Conservation (phyloP, 2,329 filamentous ascomycete genomes). For the Aspergillus sp. region DNA sequence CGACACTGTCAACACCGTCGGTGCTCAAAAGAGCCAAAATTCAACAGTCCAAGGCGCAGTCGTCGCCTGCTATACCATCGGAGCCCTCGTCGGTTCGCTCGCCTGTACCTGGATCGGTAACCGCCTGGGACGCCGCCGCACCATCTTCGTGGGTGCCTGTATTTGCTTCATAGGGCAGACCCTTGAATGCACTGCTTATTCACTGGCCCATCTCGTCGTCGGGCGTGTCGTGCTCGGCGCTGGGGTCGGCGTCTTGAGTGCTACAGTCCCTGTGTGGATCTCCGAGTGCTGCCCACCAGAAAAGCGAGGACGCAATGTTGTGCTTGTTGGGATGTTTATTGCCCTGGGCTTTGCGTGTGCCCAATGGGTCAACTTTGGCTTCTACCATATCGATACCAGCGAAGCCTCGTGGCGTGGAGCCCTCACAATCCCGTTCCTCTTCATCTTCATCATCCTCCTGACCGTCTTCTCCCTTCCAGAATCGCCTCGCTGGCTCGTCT, state of each 20-base stretch:
- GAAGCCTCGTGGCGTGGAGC: not conserved
- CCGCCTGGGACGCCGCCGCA: not conserved
- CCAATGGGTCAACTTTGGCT: not conserved
- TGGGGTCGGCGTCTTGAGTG: not conserved
- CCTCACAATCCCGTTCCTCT: not conserved
- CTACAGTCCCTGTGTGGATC: not conserved
- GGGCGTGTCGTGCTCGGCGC: not conserved
- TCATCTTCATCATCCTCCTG: constrained; percentile 15
- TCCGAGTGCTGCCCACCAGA: not conserved
- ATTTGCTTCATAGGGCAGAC: not conserved
- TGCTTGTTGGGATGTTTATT: not conserved
- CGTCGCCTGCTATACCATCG: not conserved
- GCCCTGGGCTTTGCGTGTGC: not conserved
- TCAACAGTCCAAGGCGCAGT: not conserved
- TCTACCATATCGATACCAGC: not conserved
- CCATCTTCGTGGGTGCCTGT: not conserved
- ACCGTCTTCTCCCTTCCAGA: constrained; percentile 33
- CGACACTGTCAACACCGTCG: not conserved
- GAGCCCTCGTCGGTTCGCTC: not conserved
- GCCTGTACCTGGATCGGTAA: not conserved
- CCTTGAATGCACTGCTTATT: not conserved
- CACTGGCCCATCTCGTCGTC: not conserved
- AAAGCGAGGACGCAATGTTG: not conserved
- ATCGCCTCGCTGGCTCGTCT: constrained; percentile 34
- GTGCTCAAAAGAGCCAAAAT: not conserved